Evolutionary conservation across 352 stramenopile genomes (phyloP).

Genomic region (Proteromonas lacertae): DNA sequence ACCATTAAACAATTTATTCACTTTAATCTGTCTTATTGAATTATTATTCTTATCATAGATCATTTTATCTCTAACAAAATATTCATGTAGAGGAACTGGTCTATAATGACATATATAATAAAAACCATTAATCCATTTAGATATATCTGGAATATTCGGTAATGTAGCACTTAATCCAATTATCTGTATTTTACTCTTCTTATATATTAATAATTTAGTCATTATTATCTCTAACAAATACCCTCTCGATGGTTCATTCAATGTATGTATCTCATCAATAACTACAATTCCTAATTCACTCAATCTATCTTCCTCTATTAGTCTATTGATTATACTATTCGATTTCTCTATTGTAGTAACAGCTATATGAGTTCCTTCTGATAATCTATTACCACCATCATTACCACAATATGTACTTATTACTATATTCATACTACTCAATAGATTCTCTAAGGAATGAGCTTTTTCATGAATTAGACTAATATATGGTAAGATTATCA

Average conservation of each 20-base stretch:
- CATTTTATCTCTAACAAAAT: neutral
- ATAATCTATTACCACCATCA: neutral
- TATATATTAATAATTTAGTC: conserved; percentile 6
- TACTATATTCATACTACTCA: conserved; percentile 6
- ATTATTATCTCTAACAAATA: conserved; percentile 13
- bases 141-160: conserved; percentile 12
- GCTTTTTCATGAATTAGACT: conserved; percentile 7
- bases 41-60: neutral
- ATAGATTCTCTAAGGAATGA: conserved; percentile 7
- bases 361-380: conserved; percentile 10
- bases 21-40: no score
- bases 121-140: conserved; percentile 9
- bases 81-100: conserved; percentile 7
- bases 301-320: conserved; percentile 7
- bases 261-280: conserved; percentile 14
- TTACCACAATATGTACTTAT: neutral
- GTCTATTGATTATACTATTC: conserved; percentile 13
- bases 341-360: conserved; percentile 15
- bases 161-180: conserved; percentile 13
- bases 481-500: conserved; percentile 9
- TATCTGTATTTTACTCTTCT: conserved; percentile 5
- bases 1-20: no score
- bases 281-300: conserved; percentile 7
- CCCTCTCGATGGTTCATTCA: conserved; percentile 8
- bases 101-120: conserved; percentile 8